Evolutionary conservation across 257 asterid genomes (phyloP).

Genomic region (Primulina tabacum): DNA sequence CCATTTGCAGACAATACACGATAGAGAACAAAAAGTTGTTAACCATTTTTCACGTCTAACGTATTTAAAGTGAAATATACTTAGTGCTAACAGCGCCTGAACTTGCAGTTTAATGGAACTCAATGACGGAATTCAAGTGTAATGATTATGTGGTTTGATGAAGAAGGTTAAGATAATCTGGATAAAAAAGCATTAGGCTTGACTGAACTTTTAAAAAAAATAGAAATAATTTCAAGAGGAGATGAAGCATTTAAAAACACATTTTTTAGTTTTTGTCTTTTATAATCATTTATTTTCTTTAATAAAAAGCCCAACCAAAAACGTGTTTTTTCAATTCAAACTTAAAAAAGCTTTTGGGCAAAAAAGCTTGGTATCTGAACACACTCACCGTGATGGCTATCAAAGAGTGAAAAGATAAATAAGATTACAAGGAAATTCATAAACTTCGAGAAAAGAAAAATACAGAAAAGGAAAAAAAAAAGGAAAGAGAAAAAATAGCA

Average conservation of each 20-base stretch:
- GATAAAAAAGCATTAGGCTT: constrained; percentile 7
- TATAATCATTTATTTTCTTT: neutral
- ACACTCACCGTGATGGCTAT: neutral
- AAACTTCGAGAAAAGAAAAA: neutral
- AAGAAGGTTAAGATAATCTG: neutral
- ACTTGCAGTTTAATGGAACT: constrained; percentile 35
- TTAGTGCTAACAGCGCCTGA: constrained; percentile 41
- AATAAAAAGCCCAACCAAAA: neutral
- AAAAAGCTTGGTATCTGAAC: neutral
- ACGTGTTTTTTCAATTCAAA: neutral
- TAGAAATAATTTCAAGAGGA: neutral
- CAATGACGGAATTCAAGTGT: constrained; percentile 27
- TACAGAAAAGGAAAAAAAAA: neutral
- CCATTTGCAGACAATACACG: neutral
- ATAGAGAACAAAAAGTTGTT: neutral
- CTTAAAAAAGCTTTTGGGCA: neutral
- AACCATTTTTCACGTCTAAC: neutral
- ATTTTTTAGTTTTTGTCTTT: neutral
- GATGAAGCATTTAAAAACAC: neutral
- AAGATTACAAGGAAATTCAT: neutral
- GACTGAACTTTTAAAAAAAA: neutral
- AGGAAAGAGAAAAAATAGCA: neutral
- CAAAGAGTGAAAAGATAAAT: neutral
- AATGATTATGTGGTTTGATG: constrained; percentile 20
- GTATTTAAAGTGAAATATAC: no score